Base-by-base conservation (phyloP, 2,329 filamentous ascomycete genomes). In the Colletotrichum theobromicola region DNA sequence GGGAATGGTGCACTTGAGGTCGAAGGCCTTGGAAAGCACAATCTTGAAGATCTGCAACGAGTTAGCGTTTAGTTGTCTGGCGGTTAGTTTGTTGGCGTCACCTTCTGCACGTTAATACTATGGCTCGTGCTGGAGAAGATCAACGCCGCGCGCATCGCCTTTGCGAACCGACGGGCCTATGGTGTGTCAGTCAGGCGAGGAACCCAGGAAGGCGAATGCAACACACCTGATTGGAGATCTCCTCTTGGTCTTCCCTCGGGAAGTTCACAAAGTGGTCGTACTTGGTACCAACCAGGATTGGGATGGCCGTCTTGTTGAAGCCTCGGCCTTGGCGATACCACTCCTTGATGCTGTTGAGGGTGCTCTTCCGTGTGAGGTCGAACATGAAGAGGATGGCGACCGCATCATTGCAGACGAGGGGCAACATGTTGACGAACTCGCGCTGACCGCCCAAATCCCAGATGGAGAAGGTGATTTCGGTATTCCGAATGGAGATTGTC, bases 221-320 rank as follows among this genome's bases (percentile, higher is more conserved):
- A 70, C 84, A 15, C 86, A 97, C 95, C 90, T 98, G 96, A 81
- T 97, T 96, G 16, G 95, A 98, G 76, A 99, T 99, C 85, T 99
- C 97, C 84, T 99, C 97, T 83, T 99, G 97, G 82, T 99, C 97
- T 83, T 98, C 96, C 55, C 94, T 91, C 1, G 97, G 96, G 81
- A 99, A 98, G 86, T 98, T 99, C 85, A 99, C 96, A 87, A 99
- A 99, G 82, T 98, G 97, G 81, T 99, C 97, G 84, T 98, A 99
- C 85, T 99, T 99, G 42, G 97, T 99, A 75, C 97, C 97, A 21
- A 99, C 95, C 28, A 99, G 86, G 81, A 99, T 98, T 0, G 97
- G 97, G 78, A 99, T 99, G n/a, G 97, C 97, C 16, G 97, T 99
- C 89, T 99, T 99, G 90, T 99, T 99, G 89, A 99, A 99, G 28